phyloP scores from a whole-genome alignment of 495 filamentous ascomycete species.

The Daldinia concentrica region DNA sequence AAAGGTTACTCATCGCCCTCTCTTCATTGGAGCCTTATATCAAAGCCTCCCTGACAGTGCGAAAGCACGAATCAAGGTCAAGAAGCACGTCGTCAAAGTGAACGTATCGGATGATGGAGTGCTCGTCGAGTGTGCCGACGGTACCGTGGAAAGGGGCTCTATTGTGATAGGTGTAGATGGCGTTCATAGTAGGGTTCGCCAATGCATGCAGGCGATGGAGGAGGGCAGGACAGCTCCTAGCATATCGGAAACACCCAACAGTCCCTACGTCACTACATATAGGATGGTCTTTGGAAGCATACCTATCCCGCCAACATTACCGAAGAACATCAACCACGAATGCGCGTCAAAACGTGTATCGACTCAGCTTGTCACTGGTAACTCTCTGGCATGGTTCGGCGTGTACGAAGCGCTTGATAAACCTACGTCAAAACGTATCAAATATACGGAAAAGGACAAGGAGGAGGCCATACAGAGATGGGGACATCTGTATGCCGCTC shows the following conservation, averaged over 20 bases:
- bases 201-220: slow-evolving; percentile 52
- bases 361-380: slow-evolving; percentile 41
- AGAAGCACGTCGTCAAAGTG: slow-evolving; percentile 48
- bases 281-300: slow-evolving; percentile 44
- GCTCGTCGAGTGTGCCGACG: slow-evolving; percentile 52
- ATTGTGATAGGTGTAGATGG: slow-evolving; percentile 65
- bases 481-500: slow-evolving; percentile 46
- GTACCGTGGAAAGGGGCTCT: slow-evolving; percentile 52
- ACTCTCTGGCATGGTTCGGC: slow-evolving; percentile 48
- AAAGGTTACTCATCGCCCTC: slow-evolving; percentile 47
- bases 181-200: slow-evolving; percentile 56
- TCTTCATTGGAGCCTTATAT: slow-evolving; percentile 50
- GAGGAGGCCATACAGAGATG: slow-evolving; percentile 39
- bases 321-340: slow-evolving; percentile 27
- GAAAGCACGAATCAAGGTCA: slow-evolving; percentile 44
- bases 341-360: slow-evolving; percentile 30
- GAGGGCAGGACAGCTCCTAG: slow-evolving; percentile 36
- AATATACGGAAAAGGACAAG: slow-evolving; percentile 52
- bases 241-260: slow-evolving; percentile 34
- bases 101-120: slow-evolving; percentile 41
- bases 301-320: slow-evolving; percentile 40
- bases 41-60: slow-evolving; percentile 46
- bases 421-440: slow-evolving; percentile 49
- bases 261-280: slow-evolving; percentile 44
- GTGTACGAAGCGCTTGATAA: slow-evolving; percentile 55